Percentiles rank a stretch among this genome's conserved stretches.
Conservation (phyloP, 225 moss, liverwort and hornwort genomes). For the Marchantia polymorpha region DNA sequence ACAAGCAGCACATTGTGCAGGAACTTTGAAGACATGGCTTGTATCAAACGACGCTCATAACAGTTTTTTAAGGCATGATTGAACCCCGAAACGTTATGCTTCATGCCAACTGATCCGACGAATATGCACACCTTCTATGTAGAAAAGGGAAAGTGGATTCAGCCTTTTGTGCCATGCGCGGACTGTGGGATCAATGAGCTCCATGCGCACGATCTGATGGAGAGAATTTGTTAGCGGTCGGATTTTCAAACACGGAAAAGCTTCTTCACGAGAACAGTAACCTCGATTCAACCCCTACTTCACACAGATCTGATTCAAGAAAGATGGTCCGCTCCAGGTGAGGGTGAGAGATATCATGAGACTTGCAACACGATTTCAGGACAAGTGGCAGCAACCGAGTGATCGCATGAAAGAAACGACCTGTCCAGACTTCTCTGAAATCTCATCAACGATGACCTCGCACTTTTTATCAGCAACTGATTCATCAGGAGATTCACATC, state of each 20-base stretch:
- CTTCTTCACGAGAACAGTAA: neutral
- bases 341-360: neutral
- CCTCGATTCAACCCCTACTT: too few species aligned
- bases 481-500: slow-evolving; percentile 8
- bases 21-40: too few species aligned
- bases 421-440: slow-evolving; percentile 24
- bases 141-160: slow-evolving; percentile 67
- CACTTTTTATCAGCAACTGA: neutral
- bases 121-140: slow-evolving; percentile 71
- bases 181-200: slow-evolving; percentile 60
- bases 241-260: neutral
- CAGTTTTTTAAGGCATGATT: too few species aligned
- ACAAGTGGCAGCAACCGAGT: neutral
- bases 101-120: too few species aligned
- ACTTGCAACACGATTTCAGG: neutral
- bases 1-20: too few species aligned
- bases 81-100: too few species aligned
- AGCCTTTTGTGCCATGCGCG: slow-evolving; percentile 70
- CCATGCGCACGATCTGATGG: slow-evolving; percentile 68
- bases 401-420: slow-evolving; percentile 4
- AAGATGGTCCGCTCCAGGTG: too few species aligned
- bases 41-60: too few species aligned
- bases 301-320: too few species aligned
- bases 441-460: neutral
- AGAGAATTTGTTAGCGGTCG: neutral